Evolutionary conservation across 208 protist species (phyloP), one percentile per base, ranked within the genome.

Genomic region (Acanthamoeba lugdunensis): DNA sequence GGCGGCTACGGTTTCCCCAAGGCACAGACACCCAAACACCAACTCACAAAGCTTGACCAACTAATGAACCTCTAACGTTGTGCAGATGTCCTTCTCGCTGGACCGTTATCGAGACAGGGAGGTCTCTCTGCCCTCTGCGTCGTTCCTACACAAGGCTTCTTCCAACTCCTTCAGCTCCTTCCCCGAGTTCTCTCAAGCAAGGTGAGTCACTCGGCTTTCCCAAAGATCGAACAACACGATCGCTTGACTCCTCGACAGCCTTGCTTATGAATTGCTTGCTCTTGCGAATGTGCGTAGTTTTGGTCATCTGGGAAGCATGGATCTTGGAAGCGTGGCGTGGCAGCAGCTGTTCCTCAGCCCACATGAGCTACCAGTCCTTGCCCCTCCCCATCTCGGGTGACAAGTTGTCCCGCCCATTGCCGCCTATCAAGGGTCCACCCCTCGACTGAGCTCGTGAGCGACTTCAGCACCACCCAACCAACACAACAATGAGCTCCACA

Each of bases 271-370:
- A 45, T 45, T 61, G 1, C 4, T 61, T 61, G 54, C 23, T 1
- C 1, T 6, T 1, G 9, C 21, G 61, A n/a, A n/a, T n/a, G n/a
- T n/a, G n/a, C 28, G 61, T 45, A 85, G 77, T 33, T 85, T 85
- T 61, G 77, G 61, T 85, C 1, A 45, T 5, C 16, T 52, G 48
- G 77, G 77, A 7, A 85, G 77, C 41, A 85, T 85, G 41, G 77
- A 85, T 25, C 41, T 52, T 41, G 77, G 77, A 58, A 85, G 77
- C 77, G 48, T 85, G n/a, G 77, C 41, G 18, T 61, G 77, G 77
- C 77, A 52, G 41, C 77, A 85, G 77, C 77, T 85, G 45, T 85
- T 85, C 52, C 77, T 85, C 77, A 85, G 48, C 77, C 52, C 77
- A 85, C 13, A 85, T n/a, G 48, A 85, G 52, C 77, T 85, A 63